Base-by-base conservation (phyloP, 2,329 filamentous ascomycete genomes). In the Talaromyces sp. region DNA sequence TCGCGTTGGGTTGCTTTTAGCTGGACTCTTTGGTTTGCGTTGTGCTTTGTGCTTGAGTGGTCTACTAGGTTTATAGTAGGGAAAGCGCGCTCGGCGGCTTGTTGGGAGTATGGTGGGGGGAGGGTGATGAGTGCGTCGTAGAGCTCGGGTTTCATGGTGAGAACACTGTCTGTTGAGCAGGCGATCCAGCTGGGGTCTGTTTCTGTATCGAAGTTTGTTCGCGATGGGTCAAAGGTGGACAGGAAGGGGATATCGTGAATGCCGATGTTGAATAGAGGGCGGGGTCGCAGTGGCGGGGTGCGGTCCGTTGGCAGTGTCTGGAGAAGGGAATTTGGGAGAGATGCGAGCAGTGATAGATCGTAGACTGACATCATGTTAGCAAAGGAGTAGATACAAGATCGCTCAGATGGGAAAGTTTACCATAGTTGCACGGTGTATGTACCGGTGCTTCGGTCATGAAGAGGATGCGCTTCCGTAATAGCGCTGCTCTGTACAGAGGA, bases 131-230 rank as follows among this genome's bases (percentile, higher is more conserved):
- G 82, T 63, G 97, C 81, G 69, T 99, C 94, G 80, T 91, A 97
- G 2, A 99, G 82, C 2, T 88, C 83, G 46, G 86, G 84, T 75
- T 97, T 97, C 72, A 90, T 88, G 42, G 85, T 86, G 13, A 99
- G 81, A 53, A 99, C 94, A 66, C 89, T 93, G 74, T 99, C 94
- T 1, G 93, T 97, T 3, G 93, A 97, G 72, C 92, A 97, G 11
- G 93, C 94, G 54, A 96, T 87, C 91, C 92, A 99, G 35, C 91
- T 89, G 13, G 13, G 81, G 75, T 80, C 63, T 41, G 55, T 46
- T 52, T 71, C 66, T 42, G 65, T 51, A 58, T 67, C 54, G 57
- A 71, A 40, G 33, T 67, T 57, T 65, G 70, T 66, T 75, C 77
- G 43, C 72, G 55, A 54, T 9, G 59, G 33, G 39, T 80, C 79